Conservation (phyloP, 2,329 filamentous ascomycete species). For the Boeremia lycopersici region DNA sequence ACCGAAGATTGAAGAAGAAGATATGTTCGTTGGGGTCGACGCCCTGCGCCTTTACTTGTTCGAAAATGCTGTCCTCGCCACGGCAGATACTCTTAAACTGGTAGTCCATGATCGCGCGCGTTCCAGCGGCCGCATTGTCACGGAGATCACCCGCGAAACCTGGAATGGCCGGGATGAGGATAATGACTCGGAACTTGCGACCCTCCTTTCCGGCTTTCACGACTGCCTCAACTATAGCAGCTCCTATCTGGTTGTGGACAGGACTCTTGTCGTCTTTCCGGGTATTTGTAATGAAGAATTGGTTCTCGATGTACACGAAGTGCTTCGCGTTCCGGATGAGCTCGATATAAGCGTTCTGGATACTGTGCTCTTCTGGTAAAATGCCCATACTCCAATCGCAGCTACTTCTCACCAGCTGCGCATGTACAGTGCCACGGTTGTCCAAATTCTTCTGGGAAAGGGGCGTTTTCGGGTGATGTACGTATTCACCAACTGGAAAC, state of each 20-base stretch:
- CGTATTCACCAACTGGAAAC: slow-evolving; percentile 86
- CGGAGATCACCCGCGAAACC: slow-evolving; percentile 92
- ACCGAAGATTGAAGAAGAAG: slow-evolving; percentile 91
- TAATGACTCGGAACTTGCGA: slow-evolving; percentile 88
- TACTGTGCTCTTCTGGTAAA: slow-evolving; percentile 75
- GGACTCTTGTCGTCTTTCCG: slow-evolving; percentile 79
- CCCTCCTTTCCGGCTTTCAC: slow-evolving; percentile 79
- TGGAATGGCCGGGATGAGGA: slow-evolving; percentile 88
- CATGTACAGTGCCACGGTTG: slow-evolving; percentile 73
- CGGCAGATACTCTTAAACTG: slow-evolving; percentile 96
- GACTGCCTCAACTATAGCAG: slow-evolving; percentile 88
- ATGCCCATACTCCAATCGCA: slow-evolving; percentile 95
- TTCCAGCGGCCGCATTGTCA: slow-evolving; percentile 81
- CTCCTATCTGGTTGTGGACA: slow-evolving; percentile 85
- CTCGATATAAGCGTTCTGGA: slow-evolving; percentile 85
- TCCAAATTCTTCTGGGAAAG: slow-evolving; percentile 67
- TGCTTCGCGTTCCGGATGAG: slow-evolving; percentile 87
- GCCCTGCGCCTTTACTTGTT: slow-evolving; percentile 72
- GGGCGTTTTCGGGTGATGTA: slow-evolving; percentile 77
- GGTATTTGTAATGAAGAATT: slow-evolving; percentile 90
- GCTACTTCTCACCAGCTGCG: slow-evolving; percentile 87
- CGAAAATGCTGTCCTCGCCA: slow-evolving; percentile 89
- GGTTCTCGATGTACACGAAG: slow-evolving; percentile 97
- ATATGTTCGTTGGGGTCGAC: slow-evolving; percentile 80
- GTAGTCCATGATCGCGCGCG: slow-evolving; percentile 93